A percentile compares a stretch with the other conserved stretches of the same genome.
Evolutionary conservation across 2,329 filamentous ascomycete genomes (phyloP).

Genomic region (Neonectria hederae): DNA sequence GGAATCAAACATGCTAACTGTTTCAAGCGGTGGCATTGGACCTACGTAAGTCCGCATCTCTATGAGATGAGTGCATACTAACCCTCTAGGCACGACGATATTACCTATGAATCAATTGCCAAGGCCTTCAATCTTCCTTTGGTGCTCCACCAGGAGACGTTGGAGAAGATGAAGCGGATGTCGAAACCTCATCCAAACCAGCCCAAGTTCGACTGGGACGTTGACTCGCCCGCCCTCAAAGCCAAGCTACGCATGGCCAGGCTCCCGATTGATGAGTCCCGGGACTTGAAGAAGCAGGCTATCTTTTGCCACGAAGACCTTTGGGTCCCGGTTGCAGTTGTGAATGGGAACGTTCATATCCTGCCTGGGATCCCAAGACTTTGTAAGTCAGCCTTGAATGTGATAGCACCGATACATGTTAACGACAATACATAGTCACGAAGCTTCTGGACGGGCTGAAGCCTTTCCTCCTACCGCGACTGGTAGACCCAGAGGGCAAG

Average conservation of each 20-base stretch:
- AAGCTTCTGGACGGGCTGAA: slow-evolving; percentile 80
- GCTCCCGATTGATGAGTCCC: slow-evolving; percentile 77
- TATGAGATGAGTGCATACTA: slow-evolving; percentile 20
- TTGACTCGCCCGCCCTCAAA: slow-evolving; percentile 77
- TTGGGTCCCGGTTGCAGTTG: slow-evolving; percentile 90
- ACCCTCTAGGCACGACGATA: slow-evolving; percentile 84
- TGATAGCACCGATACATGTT: slow-evolving; percentile 4
- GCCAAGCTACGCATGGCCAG: slow-evolving; percentile 93
- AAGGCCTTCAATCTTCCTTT: slow-evolving; percentile 85
- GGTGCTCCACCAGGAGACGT: slow-evolving; percentile 79
- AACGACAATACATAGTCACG: slow-evolving; percentile 63
- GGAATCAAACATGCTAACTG: slow-evolving; percentile 18
- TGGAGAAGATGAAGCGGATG: slow-evolving; percentile 83
- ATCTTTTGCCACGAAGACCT: slow-evolving; percentile 82
- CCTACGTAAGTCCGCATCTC: slow-evolving; percentile 74
- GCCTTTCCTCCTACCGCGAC: slow-evolving; percentile 72
- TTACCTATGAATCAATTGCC: slow-evolving; percentile 94
- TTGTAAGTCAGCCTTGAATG: slow-evolving; percentile 58
- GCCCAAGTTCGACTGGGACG: slow-evolving; percentile 84
- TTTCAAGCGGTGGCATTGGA: slow-evolving; percentile 83
- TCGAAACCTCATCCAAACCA: slow-evolving; percentile 78
- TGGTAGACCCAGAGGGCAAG: slow-evolving; percentile 83
- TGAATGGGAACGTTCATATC: slow-evolving; percentile 94
- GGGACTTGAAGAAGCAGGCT: slow-evolving; percentile 74
- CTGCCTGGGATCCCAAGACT: slow-evolving; percentile 88